Evolutionary conservation across 345 rosid species (phyloP), one percentile per base, ranked within the genome.

Genomic region (Pugionium dolabratum): DNA sequence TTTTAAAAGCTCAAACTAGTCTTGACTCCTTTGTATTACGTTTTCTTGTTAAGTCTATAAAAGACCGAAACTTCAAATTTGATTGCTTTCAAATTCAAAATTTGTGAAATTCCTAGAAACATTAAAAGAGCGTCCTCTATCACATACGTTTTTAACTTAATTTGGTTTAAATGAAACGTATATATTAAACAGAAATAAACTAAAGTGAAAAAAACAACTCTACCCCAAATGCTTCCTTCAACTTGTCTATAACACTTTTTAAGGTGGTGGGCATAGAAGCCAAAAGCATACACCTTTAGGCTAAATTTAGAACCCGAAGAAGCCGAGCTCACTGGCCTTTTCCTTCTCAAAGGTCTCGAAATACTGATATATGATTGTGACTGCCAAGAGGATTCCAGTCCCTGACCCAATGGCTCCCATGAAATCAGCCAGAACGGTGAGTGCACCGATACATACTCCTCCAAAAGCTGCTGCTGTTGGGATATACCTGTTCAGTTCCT

Each of bases 391-490:
- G 56, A 89, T 89, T 29, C 96, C 96, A 0, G 92, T 89, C 8
- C 96, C 96, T 0, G 90, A 89, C 42, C 96, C 96, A 32, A 89
- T 86, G 44, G 96, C 96, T 53, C 96, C 96, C 96, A 86, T 89
- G 80, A 89, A 89, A 66, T 89, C 96, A 46, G 93, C 96, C 67
- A 86, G 64, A 31, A 89, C 93, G 0, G 93, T 89, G 33, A 89
- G 80, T 27, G 93, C 96, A 31, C 96, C 93, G 9, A 89, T 89
- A 76, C 96, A 89, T 18, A 85, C 77, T 62, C 96, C 96, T 9
- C 96, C 96, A 10, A 89, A 89, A 32, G 96, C 93, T 0, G 96
- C 96, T n/a, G 94, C 96, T 0, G 96, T 89, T 62, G 96, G 96
- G 57, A 89, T 89, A 69, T 89, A 89, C 36, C 96, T 84, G 76